Percentiles rank a stretch among this genome's conserved stretches.
These are phyloP conservation scores for Arthrinium phaeospermum DNA, from an alignment of 2,329 filamentous ascomycete genomes.

Conservation along the genomic window DNA sequence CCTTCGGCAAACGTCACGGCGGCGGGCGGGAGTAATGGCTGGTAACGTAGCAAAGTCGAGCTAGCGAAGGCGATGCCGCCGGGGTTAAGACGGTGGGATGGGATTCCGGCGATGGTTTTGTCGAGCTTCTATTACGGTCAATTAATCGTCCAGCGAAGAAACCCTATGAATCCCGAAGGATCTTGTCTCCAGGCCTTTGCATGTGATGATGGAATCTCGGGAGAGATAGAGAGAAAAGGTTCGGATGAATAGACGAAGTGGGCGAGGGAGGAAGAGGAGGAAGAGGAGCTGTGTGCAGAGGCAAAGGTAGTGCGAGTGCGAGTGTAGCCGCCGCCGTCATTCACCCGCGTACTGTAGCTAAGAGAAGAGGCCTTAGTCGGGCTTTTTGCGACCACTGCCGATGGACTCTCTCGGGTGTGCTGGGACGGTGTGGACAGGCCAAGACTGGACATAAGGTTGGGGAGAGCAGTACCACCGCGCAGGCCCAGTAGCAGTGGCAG, in stretches of 20 bases:
- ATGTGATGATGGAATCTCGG: background rate
- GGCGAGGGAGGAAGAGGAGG: background rate
- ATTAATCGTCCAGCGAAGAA: slow-evolving; percentile 1
- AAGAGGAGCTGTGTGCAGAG: slow-evolving; percentile 2
- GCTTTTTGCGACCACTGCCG: background rate
- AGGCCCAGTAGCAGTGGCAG: background rate
- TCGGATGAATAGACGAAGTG: background rate
- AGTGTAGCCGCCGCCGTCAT: slow-evolving; percentile 15
- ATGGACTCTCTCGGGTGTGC: background rate
- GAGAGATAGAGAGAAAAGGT: background rate
- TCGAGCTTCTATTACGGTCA: slow-evolving; percentile 11
- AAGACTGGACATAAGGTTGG: slow-evolving; percentile 3
- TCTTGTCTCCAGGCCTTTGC: slow-evolving; percentile 14
- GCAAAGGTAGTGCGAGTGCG: slow-evolving; percentile 15
- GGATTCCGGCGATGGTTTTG: background rate
- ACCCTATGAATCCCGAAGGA: slow-evolving; percentile 12
- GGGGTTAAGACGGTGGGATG: background rate
- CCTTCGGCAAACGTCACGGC: slow-evolving; percentile 13
- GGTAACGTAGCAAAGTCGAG: slow-evolving; percentile 1
- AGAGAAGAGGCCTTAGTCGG: slow-evolving; percentile 9
- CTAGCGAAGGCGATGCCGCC: background rate
- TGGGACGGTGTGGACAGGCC: background rate
- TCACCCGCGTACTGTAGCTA: slow-evolving; percentile 7
- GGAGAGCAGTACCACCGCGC: background rate
- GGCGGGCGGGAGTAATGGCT: slow-evolving; percentile 1